Conservation (phyloP, 1,139 yeast genomes). For the Candida dubliniensis region DNA sequence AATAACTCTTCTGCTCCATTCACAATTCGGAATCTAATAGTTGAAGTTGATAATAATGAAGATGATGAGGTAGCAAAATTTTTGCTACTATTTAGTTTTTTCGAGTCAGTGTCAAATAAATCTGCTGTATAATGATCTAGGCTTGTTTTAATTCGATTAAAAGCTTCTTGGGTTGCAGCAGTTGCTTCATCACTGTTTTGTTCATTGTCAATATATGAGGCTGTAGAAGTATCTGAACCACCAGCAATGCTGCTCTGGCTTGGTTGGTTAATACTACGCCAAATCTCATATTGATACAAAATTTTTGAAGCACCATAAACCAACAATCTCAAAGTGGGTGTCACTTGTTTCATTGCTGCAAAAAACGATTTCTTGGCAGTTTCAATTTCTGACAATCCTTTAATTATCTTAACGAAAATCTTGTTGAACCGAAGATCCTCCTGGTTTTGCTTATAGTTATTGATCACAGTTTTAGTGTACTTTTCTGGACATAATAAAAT, state of each 20-base stretch:
- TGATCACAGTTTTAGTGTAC: slow-evolving; percentile 27
- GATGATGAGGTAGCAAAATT: slow-evolving; percentile 1
- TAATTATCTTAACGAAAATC: slow-evolving; percentile 40
- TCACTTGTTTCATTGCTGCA: slow-evolving; percentile 24
- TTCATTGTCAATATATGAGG: slow-evolving; percentile 1
- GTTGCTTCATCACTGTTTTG: slow-evolving; percentile 2
- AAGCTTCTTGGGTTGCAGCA: slow-evolving; percentile 5
- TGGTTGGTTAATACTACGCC: slow-evolving; percentile 5
- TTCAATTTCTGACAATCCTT: slow-evolving; percentile 34
- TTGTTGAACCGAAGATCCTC: slow-evolving; percentile 33
- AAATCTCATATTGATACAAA: slow-evolving; percentile 24
- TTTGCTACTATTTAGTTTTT: slow-evolving; percentile 2
- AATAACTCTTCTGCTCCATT: slow-evolving; percentile 33
- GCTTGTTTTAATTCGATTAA: slow-evolving; percentile 10
- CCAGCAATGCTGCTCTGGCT: neutral
- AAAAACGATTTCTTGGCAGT: slow-evolving; percentile 25
- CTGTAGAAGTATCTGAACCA: slow-evolving; percentile 8
- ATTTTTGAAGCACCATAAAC: slow-evolving; percentile 32
- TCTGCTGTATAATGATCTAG: slow-evolving; percentile 16
- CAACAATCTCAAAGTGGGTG: slow-evolving; percentile 28
- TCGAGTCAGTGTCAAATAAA: slow-evolving; percentile 2
- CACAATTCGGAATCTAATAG: slow-evolving; percentile 13
- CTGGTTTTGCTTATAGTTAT: slow-evolving; percentile 25
- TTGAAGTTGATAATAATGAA: slow-evolving; percentile 9
- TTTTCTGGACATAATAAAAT: slow-evolving; percentile 39